These are phyloP conservation scores for Penicillium soppii DNA, from an alignment of 495 filamentous ascomycete genomes.

Conservation along the genomic window DNA sequence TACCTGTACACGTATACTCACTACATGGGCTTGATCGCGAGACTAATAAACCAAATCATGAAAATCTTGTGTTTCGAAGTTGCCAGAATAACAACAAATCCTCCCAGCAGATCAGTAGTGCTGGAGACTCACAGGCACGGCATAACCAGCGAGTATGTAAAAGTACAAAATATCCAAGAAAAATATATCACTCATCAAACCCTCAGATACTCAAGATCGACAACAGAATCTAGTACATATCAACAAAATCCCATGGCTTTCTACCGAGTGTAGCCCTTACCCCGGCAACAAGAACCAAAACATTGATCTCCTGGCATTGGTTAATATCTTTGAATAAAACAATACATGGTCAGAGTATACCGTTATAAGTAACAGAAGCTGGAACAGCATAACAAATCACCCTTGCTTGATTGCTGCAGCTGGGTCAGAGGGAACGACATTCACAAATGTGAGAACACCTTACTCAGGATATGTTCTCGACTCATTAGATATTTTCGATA, in stretches of 20 bases:
- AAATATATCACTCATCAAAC: too few species aligned
- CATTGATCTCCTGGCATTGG: conserved; percentile 20
- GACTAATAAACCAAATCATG: too few species aligned
- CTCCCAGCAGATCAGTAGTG: not conserved
- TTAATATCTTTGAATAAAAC: conserved; percentile 11
- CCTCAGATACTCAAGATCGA: too few species aligned
- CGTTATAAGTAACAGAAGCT: conserved; percentile 13
- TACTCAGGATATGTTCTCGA: conserved; percentile 19
- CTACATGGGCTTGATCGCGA: too few species aligned
- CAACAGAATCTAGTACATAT: too few species aligned
- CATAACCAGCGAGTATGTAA: too few species aligned
- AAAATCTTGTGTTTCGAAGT: too few species aligned
- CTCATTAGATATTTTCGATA: conserved; percentile 7
- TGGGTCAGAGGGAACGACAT: conserved; percentile 12
- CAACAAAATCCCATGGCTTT: not conserved
- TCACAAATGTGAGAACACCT: conserved; percentile 14
- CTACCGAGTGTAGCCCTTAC: conserved; percentile 12
- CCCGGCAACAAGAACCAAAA: conserved; percentile 18
- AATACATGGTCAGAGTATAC: conserved; percentile 13
- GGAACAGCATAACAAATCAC: conserved; percentile 2
- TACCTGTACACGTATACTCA: too few species aligned
- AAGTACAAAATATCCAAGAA: too few species aligned
- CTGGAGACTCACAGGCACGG: not conserved
- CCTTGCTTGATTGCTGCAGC: conserved; percentile 10
- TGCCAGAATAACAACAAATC: too few species aligned